Conservation (phyloP, 495 filamentous ascomycete genomes). For the Mytilinidion resinicola region DNA sequence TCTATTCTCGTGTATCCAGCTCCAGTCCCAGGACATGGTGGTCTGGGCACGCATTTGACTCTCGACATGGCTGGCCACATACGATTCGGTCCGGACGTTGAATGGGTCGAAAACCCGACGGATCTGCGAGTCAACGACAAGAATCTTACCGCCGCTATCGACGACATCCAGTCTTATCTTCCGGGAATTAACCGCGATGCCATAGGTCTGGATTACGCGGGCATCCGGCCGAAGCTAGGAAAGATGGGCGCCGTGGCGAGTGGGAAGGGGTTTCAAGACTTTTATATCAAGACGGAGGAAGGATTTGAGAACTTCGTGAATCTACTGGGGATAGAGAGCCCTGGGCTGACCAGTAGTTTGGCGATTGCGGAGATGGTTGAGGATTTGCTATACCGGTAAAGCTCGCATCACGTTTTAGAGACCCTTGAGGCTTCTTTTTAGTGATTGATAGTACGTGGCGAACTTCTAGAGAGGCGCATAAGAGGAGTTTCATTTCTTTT, state of each 20-base stretch:
- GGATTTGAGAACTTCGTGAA: slow-evolving; percentile 86
- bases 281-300: slow-evolving; percentile 74
- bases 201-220: slow-evolving; percentile 79
- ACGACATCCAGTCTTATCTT: slow-evolving; percentile 71
- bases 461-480: too few relatives aligned
- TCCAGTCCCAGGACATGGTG: slow-evolving; percentile 69
- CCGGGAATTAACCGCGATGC: slow-evolving; percentile 60
- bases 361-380: slow-evolving; percentile 84
- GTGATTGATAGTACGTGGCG: too few relatives aligned
- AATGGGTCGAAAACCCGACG: slow-evolving; percentile 69
- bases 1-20: slow-evolving; percentile 80
- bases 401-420: too few relatives aligned
- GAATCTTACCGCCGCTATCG: slow-evolving; percentile 60
- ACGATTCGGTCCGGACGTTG: slow-evolving; percentile 91
- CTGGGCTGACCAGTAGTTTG: slow-evolving; percentile 82
- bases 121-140: slow-evolving; percentile 51
- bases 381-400: slow-evolving; percentile 57
- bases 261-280: slow-evolving; percentile 69
- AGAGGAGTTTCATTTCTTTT: too few relatives aligned
- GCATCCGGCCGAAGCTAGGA: slow-evolving; percentile 81
- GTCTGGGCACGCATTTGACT: slow-evolving; percentile 89
- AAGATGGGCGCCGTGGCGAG: slow-evolving; percentile 50
- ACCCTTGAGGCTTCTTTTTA: too few relatives aligned
- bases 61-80: slow-evolving; percentile 80
- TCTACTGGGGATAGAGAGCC: slow-evolving; percentile 88